Base-by-base conservation (phyloP, 2,329 filamentous ascomycete genomes). In the Penicillium digitatum region DNA sequence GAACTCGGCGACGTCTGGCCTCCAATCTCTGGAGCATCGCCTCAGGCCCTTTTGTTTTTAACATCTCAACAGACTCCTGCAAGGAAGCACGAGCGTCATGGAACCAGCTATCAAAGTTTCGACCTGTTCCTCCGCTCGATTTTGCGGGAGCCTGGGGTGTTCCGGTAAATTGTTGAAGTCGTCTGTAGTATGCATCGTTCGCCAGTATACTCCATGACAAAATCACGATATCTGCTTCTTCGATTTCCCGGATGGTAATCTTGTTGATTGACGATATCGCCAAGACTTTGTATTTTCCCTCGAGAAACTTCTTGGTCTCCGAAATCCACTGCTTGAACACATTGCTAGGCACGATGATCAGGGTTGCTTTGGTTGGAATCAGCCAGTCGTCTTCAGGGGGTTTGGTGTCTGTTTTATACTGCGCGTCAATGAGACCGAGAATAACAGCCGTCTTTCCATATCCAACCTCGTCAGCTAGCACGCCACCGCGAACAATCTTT, bases 391-490 rank as follows among this genome's bases (percentile, higher is more conserved):
- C 46, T 5, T 48, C 45, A 9, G 57, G 20, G 11, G 56, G 39
- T 44, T 55, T 11, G 35, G 51, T 38, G 42, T 70, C 64, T 11
- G 55, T 56, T 10, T 70, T 56, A 20, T 50, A 35, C 29, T 59
- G 56, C 29, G 72, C 68, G 34, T 82, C 74, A 29, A 87, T 78
- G 9, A 87, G 68, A 0, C 77, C 83, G 12, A 88, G 74, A 2
- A 79, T 79, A 0, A 81, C 79, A 1, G 84, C 79, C 0, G 86
- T 88, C 63, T 89, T 88, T 0, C 86, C 86, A 63, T 85, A 88
- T 0, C 83, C 85, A 32, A 87, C 83, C 42, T 82, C 77, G 62
- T 87, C 84, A 2, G 84, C 84, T 32, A 87, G 74, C 18, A 88
- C 76, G 5, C 85, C 86, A 12, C 86, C 85, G 18, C 77, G 78